Base-by-base conservation (phyloP, 2,329 filamentous ascomycete genomes). In the Colletotrichum sp. region DNA sequence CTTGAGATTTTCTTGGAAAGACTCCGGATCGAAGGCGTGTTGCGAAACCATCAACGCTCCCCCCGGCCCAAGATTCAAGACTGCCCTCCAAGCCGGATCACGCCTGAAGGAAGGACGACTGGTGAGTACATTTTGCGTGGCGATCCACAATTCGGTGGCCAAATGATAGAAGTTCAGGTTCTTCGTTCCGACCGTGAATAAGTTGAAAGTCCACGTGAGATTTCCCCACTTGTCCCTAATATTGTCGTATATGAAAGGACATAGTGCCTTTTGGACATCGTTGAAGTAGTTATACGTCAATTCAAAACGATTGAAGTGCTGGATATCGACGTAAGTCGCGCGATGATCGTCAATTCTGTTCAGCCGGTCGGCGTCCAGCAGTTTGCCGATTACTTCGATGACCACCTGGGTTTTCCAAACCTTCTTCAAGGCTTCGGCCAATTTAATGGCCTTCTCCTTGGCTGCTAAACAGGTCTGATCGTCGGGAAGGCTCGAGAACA, bases 221-320 rank as follows among this genome's bases (percentile, higher is more conserved):
- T 13, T 15, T 18, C 26, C 24, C 60, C 55, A 79, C 10, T 55
- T 38, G 30, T 72, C 34, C 8, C 77, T 76, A 5, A 83, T 24
- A 5, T 81, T 77, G 34, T 82, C 78, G 71, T 85, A 89, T 67
- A 87, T 81, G 34, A 83, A 81, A 2, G 85, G 81, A 18, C 83
- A 83, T 3, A 87, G 76, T 67, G 78, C 80, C 57, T 82, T 83
- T 69, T 88, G 86, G 2, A 77, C 74, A 18, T 80, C 74, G 26
- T 82, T 83, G 10, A 85, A 78, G 0, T 48, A 21, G 1, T 13
- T 5, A 55, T 85, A 80, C 26, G 85, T 80, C 2, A 65, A 8
- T 2, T 52, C 7, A 6, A 84, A 73, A 12, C 38, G 55, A 2
- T 78, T 61, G 34, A 81, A 83, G n/a, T 85, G 79, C 28, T 66